Evolutionary conservation across 2,329 filamentous ascomycete genomes (phyloP).

Genomic region (Apiospora arundinis): DNA sequence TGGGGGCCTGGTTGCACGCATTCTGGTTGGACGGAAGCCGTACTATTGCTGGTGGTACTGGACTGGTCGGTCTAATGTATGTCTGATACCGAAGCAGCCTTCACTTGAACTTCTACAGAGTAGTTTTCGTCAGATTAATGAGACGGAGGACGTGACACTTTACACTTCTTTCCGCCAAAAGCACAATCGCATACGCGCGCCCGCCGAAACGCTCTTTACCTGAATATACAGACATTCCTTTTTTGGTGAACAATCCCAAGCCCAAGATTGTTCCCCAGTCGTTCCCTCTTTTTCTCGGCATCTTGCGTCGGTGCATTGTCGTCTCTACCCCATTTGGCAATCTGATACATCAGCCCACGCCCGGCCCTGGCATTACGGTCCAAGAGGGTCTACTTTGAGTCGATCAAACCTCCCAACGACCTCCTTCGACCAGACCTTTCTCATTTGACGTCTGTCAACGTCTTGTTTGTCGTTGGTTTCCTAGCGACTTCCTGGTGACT

Average conservation of each 20-base stretch:
- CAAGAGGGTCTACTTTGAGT: slow-evolving; percentile 13
- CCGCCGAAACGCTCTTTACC: slow-evolving; percentile 5
- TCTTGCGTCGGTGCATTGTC: slow-evolving; percentile 15
- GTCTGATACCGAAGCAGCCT: not conserved
- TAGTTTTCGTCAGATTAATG: slow-evolving; percentile 15
- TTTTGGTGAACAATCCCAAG: not conserved
- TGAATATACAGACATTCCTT: slow-evolving; percentile 9
- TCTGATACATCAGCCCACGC: slow-evolving; percentile 17
- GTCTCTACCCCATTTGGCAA: not conserved
- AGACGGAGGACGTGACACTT: slow-evolving; percentile 12
- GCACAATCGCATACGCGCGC: slow-evolving; percentile 10
- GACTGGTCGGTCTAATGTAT: not conserved
- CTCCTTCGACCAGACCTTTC: slow-evolving; percentile 4
- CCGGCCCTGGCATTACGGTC: slow-evolving; percentile 17
- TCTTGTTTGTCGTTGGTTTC: not conserved
- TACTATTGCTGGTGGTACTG: not conserved
- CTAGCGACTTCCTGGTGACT: not conserved
- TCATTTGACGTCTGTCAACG: slow-evolving; percentile 8
- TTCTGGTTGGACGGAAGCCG: not conserved
- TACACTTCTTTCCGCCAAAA: slow-evolving; percentile 1
- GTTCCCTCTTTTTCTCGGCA: slow-evolving; percentile 12
- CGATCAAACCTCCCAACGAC: slow-evolving; percentile 19
- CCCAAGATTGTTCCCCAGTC: not conserved
- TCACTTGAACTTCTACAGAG: slow-evolving; percentile 7
- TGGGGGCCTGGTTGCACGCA: not conserved